Conservation (phyloP, 805 yeast species). For the Wickerhamiella musiphila region DNA sequence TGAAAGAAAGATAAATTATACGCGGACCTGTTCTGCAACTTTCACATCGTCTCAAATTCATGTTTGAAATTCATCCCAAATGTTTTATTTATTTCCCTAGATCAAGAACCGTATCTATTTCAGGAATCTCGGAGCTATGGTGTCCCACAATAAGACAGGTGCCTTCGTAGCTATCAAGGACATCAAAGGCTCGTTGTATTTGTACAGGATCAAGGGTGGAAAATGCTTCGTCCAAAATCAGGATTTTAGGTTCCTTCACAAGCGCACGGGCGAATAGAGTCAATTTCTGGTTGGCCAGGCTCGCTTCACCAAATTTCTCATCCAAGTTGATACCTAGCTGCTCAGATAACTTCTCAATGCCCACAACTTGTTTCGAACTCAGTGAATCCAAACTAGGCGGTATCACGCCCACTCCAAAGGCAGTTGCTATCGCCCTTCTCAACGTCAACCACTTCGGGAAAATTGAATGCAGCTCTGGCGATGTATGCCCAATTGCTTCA, state of each 20-base stretch:
- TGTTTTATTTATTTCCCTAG: background rate
- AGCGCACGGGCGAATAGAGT: slow-evolving; percentile 61
- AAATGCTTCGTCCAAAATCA: slow-evolving; percentile 82
- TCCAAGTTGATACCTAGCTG: slow-evolving; percentile 31
- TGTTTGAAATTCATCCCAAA: background rate
- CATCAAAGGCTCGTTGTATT: slow-evolving; percentile 35
- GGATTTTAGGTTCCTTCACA: slow-evolving; percentile 55
- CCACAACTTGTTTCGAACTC: slow-evolving; percentile 22
- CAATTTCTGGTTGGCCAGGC: slow-evolving; percentile 62
- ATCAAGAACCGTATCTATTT: slow-evolving; percentile 31
- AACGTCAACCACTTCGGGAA: slow-evolving; percentile 44
- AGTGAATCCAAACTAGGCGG: slow-evolving; percentile 34
- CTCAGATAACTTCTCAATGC: slow-evolving; percentile 30
- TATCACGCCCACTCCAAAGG: slow-evolving; percentile 47
- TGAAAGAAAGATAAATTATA: too few relatives aligned
- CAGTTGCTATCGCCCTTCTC: slow-evolving; percentile 48
- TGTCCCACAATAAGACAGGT: slow-evolving; percentile 74
- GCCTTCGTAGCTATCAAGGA: slow-evolving; percentile 41
- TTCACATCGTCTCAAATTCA: background rate
- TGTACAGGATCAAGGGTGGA: slow-evolving; percentile 68
- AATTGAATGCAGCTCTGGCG: slow-evolving; percentile 87
- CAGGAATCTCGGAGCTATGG: slow-evolving; percentile 61
- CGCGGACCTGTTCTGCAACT: too few relatives aligned
- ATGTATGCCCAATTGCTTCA: slow-evolving; percentile 61
- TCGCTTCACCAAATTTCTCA: slow-evolving; percentile 32